phyloP scores from a whole-genome alignment of 164 flowering plant genomes.

The Litsea cubeba region DNA sequence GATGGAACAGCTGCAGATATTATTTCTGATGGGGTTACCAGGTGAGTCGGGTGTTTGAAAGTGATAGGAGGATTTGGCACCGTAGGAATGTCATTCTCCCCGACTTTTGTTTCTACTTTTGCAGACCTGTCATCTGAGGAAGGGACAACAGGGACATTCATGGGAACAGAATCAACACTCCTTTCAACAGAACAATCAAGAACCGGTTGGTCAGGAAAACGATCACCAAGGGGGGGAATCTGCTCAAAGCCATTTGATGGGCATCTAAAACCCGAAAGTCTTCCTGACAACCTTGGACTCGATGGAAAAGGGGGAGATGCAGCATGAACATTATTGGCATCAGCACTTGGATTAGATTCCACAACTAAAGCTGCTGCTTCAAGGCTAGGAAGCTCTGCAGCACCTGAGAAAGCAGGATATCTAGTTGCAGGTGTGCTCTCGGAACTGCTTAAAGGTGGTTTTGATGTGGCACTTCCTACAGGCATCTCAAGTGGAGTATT shows the following conservation, averaged over 20 bases:
- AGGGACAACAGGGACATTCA: slow-evolving; percentile 35
- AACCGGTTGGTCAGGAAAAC: slow-evolving; percentile 35
- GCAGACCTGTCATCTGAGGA: slow-evolving; percentile 33
- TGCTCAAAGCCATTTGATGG: slow-evolving; percentile 43
- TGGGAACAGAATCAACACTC: slow-evolving; percentile 38
- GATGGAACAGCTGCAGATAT: slow-evolving; percentile 55
- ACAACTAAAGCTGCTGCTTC: slow-evolving; percentile 25
- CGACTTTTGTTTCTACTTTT: slow-evolving; percentile 37
- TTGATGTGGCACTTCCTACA: slow-evolving; percentile 27
- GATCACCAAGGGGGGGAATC: slow-evolving; percentile 36
- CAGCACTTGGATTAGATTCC: slow-evolving; percentile 36
- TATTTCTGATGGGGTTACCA: slow-evolving; percentile 87
- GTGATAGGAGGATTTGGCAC: slow-evolving; percentile 31
- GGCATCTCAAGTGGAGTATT: slow-evolving; percentile 31
- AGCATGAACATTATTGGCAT: slow-evolving; percentile 28
- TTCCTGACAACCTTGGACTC: slow-evolving; percentile 65
- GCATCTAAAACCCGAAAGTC: slow-evolving; percentile 45
- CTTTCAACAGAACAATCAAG: slow-evolving; percentile 32
- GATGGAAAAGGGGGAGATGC: slow-evolving; percentile 42
- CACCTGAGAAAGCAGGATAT: slow-evolving; percentile 26
- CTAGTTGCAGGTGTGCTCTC: slow-evolving; percentile 32
- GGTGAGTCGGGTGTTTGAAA: slow-evolving; percentile 81
- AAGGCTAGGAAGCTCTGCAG: slow-evolving; percentile 29
- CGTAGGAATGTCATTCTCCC: slow-evolving; percentile 41
- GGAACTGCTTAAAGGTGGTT: slow-evolving; percentile 24